A percentile compares a stretch with the other conserved stretches of the same genome.
These are phyloP conservation scores for Pichia occidentalis DNA, from an alignment of 805 yeast species.

Conservation along the genomic window DNA sequence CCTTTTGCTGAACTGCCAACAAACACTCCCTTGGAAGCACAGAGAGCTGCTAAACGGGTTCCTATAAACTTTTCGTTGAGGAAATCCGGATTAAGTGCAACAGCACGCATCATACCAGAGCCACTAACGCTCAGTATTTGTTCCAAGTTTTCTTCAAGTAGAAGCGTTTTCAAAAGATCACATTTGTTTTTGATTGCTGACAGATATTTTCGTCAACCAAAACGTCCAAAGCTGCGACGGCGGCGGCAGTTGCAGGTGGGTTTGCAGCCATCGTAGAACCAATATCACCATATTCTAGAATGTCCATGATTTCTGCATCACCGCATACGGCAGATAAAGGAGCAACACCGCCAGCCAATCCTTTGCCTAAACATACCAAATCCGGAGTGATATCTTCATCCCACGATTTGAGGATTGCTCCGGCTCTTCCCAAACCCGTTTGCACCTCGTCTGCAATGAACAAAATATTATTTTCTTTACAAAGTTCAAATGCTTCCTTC, in stretches of 20 bases:
- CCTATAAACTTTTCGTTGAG: slow-evolving; percentile 16
- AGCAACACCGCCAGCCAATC: slow-evolving; percentile 23
- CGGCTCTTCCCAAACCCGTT: slow-evolving; percentile 27
- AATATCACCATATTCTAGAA: slow-evolving; percentile 19
- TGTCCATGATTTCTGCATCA: slow-evolving; percentile 20
- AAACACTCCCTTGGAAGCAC: slow-evolving; percentile 22
- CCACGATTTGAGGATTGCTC: slow-evolving; percentile 18
- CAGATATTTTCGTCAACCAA: slow-evolving; percentile 22
- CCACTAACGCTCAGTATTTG: slow-evolving; percentile 20
- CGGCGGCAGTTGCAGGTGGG: slow-evolving; percentile 28
- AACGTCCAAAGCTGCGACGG: slow-evolving; percentile 26
- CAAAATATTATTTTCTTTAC: slow-evolving; percentile 23
- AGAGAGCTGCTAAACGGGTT: slow-evolving; percentile 18
- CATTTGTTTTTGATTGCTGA: slow-evolving; percentile 17
- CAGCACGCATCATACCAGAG: slow-evolving; percentile 22
- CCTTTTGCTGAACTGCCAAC: slow-evolving; percentile 21
- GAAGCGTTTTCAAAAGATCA: slow-evolving; percentile 14
- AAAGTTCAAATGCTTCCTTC: slow-evolving; percentile 19
- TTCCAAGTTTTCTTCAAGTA: slow-evolving; percentile 14
- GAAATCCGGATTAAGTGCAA: slow-evolving; percentile 15
- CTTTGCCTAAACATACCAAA: slow-evolving; percentile 26
- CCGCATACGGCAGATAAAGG: slow-evolving; percentile 26
- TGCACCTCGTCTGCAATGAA: slow-evolving; percentile 29
- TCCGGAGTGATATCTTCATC: slow-evolving; percentile 23
- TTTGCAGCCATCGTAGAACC: slow-evolving; percentile 29